phyloP scores from a whole-genome alignment of 1,284 basidiomycete genomes.

The Ceratobasidium theobromae region DNA sequence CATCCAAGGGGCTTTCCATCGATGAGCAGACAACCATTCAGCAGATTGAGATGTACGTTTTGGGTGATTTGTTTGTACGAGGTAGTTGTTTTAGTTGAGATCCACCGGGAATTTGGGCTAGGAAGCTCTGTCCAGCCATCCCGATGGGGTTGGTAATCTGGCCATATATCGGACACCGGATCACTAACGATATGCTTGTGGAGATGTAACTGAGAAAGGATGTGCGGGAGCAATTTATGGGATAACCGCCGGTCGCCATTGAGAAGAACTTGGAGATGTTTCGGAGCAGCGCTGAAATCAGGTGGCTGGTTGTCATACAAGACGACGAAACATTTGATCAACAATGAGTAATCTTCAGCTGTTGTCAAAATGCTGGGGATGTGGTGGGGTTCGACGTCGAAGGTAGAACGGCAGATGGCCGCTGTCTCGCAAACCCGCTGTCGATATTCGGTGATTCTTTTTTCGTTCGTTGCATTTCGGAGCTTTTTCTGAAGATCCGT shows the following conservation, averaged over 20 bases:
- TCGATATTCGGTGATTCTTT: conserved; percentile 38
- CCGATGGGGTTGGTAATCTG: conserved; percentile 41
- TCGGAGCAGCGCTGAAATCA: not conserved
- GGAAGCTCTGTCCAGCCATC: conserved; percentile 42
- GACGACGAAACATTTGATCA: conserved; percentile 45
- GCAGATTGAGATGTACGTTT: conserved; percentile 46
- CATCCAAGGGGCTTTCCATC: conserved; percentile 47
- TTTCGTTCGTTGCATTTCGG: conserved; percentile 37
- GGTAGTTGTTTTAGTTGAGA: conserved; percentile 40
- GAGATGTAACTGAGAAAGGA: conserved; percentile 20
- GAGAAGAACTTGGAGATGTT: not conserved
- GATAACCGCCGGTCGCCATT: conserved; percentile 41
- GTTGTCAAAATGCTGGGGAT: conserved; percentile 10
- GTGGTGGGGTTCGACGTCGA: conserved; percentile 42
- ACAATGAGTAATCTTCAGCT: conserved; percentile 40
- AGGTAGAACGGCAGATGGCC: conserved; percentile 48
- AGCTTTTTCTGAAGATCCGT: conserved; percentile 40
- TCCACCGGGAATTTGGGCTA: conserved; percentile 46
- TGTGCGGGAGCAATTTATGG: conserved; percentile 37
- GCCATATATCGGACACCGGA: conserved; percentile 47
- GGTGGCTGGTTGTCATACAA: conserved; percentile 43
- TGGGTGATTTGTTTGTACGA: conserved; percentile 32
- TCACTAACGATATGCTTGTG: conserved; percentile 40
- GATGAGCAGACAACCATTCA: conserved; percentile 49
- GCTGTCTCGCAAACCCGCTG: conserved; percentile 44